Evolutionary conservation across 2,329 filamentous ascomycete genomes (phyloP), one percentile per base, ranked within the genome.

Genomic region (Aureobasidium namibiae): DNA sequence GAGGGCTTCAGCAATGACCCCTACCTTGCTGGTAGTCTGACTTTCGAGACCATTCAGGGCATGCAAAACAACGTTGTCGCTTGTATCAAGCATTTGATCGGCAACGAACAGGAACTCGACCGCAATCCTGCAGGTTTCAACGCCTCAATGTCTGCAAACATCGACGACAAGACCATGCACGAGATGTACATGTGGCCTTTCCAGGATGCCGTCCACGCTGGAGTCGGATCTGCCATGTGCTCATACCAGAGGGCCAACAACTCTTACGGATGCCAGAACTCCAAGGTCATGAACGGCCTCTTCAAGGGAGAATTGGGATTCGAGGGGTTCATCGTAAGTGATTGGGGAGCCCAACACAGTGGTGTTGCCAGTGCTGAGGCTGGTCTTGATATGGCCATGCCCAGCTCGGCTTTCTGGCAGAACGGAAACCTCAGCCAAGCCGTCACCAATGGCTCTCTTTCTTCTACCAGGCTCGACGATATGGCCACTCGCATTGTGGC

Each of bases 241-340:
- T 59, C 54, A 4, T 94, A 94, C 63, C 54, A 61, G 31, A 61
- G 60, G 42, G 53, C 44, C 48, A 71, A 71, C 62, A 64, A 65
- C 49, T 76, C 72, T 11, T 74, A 88, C 60, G 84, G 84, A 2
- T 90, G 87, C 67, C 82, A 87, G 60, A 90, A 90, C 67, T 84
- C 82, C 62, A 85, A 85, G 67, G 72, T 85, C 14, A 76, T 88
- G 56, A 90, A 89, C 63, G 84, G 82, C 0, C 75, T 90, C 3
- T 74, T 90, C 9, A 90, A 90, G 65, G 85, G 87, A 46, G 87
- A 90, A 71, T 76, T 90, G 50, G 85, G 85, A 0, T 90, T 90
- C 64, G 85, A 89, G 64, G 87, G 87, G 67, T 85, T 74, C 64
- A 82, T 89, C 24, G 83, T 89, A 75, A 85, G 82, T 0, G 87